These are phyloP conservation scores for Passalora sequoiae DNA, from an alignment of 2,329 filamentous ascomycete genomes.

Conservation along the genomic window DNA sequence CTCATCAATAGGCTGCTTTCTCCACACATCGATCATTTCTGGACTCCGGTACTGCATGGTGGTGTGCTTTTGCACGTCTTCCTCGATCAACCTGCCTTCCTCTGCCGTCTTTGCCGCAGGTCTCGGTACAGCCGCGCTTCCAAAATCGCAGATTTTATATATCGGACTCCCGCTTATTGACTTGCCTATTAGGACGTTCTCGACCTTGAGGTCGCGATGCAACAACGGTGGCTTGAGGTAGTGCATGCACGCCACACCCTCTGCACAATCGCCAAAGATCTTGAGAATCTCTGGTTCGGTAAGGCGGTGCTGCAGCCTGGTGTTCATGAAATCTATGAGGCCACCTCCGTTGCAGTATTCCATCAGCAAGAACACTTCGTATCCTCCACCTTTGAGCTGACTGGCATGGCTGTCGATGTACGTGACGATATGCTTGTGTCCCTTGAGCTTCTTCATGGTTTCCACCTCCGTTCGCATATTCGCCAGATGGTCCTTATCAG, in stretches of 20 bases:
- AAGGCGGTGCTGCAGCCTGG: slow-evolving; percentile 86
- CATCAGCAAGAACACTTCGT: slow-evolving; percentile 98
- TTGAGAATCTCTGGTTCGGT: slow-evolving; percentile 96
- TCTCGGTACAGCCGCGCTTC: slow-evolving; percentile 77
- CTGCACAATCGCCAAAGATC: slow-evolving; percentile 93
- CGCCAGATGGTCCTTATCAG: slow-evolving; percentile 88
- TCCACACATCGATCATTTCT: slow-evolving; percentile 98
- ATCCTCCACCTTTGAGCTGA: slow-evolving; percentile 84
- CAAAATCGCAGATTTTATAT: slow-evolving; percentile 98
- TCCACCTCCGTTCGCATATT: slow-evolving; percentile 98
- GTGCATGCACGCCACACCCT: slow-evolving; percentile 98
- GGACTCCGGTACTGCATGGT: slow-evolving; percentile 96
- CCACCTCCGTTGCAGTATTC: slow-evolving; percentile 93
- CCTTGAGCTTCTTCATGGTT: slow-evolving; percentile 99
- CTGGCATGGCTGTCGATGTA: slow-evolving; percentile 98
- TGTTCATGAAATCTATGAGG: slow-evolving; percentile 99
- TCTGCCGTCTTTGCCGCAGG: slow-evolving; percentile 79
- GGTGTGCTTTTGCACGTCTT: slow-evolving; percentile 94
- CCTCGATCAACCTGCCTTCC: slow-evolving; percentile 88
- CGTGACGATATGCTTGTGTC: slow-evolving; percentile 90
- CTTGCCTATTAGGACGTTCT: slow-evolving; percentile 84
- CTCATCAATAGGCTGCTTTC: slow-evolving; percentile 93
- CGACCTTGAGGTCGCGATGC: slow-evolving; percentile 93
- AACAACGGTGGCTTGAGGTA: slow-evolving; percentile 91
- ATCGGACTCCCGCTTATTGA: slow-evolving; percentile 56